These are phyloP conservation scores for Casuarina cunninghamiana DNA, from an alignment of 306 rosid species.

Conservation along the genomic window DNA sequence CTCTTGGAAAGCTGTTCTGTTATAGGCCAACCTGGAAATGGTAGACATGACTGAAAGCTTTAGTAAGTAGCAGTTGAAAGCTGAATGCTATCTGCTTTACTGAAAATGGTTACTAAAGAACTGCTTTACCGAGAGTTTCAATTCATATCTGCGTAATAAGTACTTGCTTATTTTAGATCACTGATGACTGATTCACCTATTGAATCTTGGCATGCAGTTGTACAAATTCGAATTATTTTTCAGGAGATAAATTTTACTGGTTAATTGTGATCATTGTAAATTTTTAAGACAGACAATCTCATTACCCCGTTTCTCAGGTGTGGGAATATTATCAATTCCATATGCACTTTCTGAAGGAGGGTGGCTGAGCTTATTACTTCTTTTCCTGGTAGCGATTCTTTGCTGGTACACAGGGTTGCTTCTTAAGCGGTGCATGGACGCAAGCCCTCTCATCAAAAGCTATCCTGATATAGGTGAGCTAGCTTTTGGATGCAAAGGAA, in stretches of 20 bases:
- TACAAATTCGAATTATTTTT: neutral
- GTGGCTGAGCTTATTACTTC: conserved; percentile 57
- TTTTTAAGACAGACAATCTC: neutral
- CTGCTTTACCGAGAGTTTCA: neutral
- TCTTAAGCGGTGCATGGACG: conserved; percentile 53
- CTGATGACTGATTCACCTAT: neutral
- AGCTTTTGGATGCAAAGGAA: conserved; percentile 67
- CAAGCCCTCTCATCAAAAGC: conserved; percentile 36
- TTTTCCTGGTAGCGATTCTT: conserved; percentile 45
- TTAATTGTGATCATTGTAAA: neutral
- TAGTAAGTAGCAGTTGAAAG: neutral
- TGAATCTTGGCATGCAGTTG: neutral
- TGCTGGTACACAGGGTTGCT: conserved; percentile 72
- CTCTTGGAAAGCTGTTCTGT: neutral
- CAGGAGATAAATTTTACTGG: neutral
- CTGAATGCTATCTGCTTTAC: neutral
- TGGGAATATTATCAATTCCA: conserved; percentile 76
- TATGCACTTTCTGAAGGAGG: conserved; percentile 77
- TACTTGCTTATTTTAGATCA: neutral
- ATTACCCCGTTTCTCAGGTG: conserved; percentile 39
- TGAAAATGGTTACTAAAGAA: neutral
- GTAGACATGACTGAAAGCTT: neutral
- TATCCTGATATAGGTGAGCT: conserved; percentile 64
- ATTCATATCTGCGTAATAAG: neutral
- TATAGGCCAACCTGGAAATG: neutral